These are phyloP conservation scores for Castanea crenata DNA, from an alignment of 306 rosid genomes.

Conservation along the genomic window DNA sequence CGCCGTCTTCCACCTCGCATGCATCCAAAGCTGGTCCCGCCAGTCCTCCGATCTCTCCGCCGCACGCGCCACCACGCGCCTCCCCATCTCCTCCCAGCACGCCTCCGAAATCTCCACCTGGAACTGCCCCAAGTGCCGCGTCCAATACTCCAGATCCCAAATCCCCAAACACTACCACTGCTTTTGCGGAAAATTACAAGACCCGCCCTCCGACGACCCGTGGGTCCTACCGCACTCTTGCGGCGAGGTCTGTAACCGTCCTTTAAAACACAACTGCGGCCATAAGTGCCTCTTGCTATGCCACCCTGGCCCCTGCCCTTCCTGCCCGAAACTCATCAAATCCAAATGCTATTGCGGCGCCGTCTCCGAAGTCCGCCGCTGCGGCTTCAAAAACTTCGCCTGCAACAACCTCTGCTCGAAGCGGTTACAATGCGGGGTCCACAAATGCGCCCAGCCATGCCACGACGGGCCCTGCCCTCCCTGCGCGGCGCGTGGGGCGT, in stretches of 20 bases:
- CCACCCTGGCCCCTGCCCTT: slow-evolving; percentile 95
- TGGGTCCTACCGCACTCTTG: slow-evolving; percentile 95
- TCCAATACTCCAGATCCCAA: slow-evolving; percentile 52
- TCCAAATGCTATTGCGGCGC: slow-evolving; percentile 74
- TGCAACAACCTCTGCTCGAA: slow-evolving; percentile 59
- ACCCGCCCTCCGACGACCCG: slow-evolving; percentile 81
- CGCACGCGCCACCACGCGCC: slow-evolving; percentile 74
- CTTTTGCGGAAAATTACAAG: slow-evolving; percentile 76
- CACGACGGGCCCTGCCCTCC: slow-evolving; percentile 72
- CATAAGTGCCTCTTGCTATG: slow-evolving; percentile 77
- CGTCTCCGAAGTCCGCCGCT: slow-evolving; percentile 58
- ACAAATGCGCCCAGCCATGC: slow-evolving; percentile 59
- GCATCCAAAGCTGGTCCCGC: slow-evolving; percentile 95
- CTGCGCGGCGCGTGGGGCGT: slow-evolving; percentile 47
- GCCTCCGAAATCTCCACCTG: slow-evolving; percentile 61
- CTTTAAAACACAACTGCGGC: slow-evolving; percentile 72
- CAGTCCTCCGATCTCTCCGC: slow-evolving; percentile 71
- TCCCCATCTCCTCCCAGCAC: slow-evolving; percentile 42
- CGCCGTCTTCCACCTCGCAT: slow-evolving; percentile 84
- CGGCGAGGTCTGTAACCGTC: slow-evolving; percentile 76
- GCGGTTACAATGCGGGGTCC: slow-evolving; percentile 60
- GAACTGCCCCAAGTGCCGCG: slow-evolving; percentile 94
- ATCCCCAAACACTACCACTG: slow-evolving; percentile 73
- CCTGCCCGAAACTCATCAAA: slow-evolving; percentile 81
- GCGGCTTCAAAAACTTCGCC: slow-evolving; percentile 75